phyloP scores from a whole-genome alignment of 495 filamentous ascomycete species.

The Apodospora peruviana region DNA sequence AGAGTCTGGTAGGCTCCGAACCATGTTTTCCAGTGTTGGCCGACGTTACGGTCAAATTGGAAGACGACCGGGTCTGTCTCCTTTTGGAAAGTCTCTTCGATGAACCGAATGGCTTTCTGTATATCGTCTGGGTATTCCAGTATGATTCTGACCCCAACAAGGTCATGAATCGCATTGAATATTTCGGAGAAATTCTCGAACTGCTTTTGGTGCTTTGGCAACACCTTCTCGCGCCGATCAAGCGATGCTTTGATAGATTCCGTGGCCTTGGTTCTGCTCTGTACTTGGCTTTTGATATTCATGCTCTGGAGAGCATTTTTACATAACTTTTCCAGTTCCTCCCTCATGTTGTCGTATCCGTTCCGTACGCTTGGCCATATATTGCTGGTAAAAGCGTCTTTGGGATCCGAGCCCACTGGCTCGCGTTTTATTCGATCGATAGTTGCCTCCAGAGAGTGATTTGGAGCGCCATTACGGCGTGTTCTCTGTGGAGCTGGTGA shows the following conservation, averaged over 20 bases:
- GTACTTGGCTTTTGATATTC: slow-evolving; percentile 1
- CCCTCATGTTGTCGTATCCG: slow-evolving; percentile 7
- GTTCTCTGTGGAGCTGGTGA: not conserved
- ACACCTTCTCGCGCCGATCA: not conserved
- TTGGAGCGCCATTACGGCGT: not conserved
- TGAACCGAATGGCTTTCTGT: slow-evolving; percentile 2
- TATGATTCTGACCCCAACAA: slow-evolving; percentile 7
- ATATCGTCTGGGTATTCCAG: slow-evolving; percentile 5
- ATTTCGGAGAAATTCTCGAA: slow-evolving; percentile 3
- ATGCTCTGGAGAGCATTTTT: not conserved
- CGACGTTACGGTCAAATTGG: not conserved
- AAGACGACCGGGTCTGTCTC: not conserved
- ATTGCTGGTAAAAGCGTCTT: not conserved
- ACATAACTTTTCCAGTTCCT: slow-evolving; percentile 3
- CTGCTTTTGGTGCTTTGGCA: not conserved
- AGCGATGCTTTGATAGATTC: slow-evolving; percentile 3
- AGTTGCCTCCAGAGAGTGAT: not conserved
- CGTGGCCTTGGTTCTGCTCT: slow-evolving; percentile 2
- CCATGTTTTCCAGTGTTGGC: slow-evolving; percentile 3
- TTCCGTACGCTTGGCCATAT: slow-evolving; percentile 2
- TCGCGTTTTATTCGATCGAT: not conserved
- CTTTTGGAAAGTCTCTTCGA: not conserved
- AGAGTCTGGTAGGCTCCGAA: slow-evolving; percentile 9
- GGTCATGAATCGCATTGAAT: slow-evolving; percentile 4
- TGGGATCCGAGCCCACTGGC: slow-evolving; percentile 3